Base-by-base conservation (phyloP, 192 early-diverging fungal species). In the Rhizophagus sp. region DNA sequence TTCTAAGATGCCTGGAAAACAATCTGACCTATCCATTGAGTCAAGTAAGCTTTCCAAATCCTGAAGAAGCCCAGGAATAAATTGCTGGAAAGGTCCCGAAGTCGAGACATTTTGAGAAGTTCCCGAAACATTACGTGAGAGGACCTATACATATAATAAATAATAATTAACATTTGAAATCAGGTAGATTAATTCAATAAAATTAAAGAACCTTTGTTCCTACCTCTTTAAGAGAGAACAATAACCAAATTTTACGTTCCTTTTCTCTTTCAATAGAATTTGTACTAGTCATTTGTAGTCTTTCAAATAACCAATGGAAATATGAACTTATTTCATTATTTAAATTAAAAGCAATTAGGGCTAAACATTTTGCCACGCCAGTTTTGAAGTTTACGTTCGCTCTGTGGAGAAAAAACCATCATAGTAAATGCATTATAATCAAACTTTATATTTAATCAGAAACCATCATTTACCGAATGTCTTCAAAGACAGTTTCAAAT, bases 301-400 rank as follows among this genome's bases (percentile, higher is more conserved):
- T 50, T 57, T 79, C 78, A 79, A 79, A 71, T 70, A 71, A 12
- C 78, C 78, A 79, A 41, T 65, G 78, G 27, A 79, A 62, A 24
- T 70, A 71, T 13, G 10, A 36, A n/a, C 17, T 63, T 25, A 79
- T 70, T 15, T 79, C 64, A 70, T 39, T 71, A 24, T 71, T 61
- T 33, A 70, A 34, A 22, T 47, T 70, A 10, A 66, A 7, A 61
- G 78, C 78, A 2, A 70, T 62, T 39, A 70, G 34, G 3, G 66
- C 78, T 7, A 79, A 30, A 24, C 41, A 79, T 27, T 70, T 79
- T 30, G 78, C 49, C 19, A 79, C 25, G 34, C 36, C 22, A 17
- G 36, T 30, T 61, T 71, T 68, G 17, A 62, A 70, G 12, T 49
- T 61, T 11, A 19, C 11, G 11, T 68, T 66, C 27, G 67, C 65